Evolutionary conservation across 2,329 filamentous ascomycete species (phyloP).

Genomic region (Exophiala aquamarina): DNA sequence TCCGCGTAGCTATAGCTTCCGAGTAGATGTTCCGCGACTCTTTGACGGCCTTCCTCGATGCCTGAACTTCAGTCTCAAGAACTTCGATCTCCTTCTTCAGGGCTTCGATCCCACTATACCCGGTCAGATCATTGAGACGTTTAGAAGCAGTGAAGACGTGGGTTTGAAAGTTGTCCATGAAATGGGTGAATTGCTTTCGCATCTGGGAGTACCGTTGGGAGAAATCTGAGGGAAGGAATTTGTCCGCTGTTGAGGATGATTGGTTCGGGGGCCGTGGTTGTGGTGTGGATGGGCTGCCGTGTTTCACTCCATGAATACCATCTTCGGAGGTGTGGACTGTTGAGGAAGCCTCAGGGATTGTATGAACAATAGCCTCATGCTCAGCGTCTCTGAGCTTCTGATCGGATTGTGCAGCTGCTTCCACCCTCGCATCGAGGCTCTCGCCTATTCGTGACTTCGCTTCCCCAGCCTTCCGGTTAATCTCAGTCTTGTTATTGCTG

Average conservation of each 20-base stretch:
- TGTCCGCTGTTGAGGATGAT: constrained; percentile 18
- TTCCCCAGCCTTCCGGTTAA: constrained; percentile 23
- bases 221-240: constrained; percentile 53
- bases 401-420: constrained; percentile 12
- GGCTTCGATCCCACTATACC: constrained; percentile 86
- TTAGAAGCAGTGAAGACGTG: constrained; percentile 83
- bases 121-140: constrained; percentile 89
- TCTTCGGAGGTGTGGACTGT: constrained; percentile 20
- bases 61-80: constrained; percentile 57
- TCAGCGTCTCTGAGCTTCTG: constrained; percentile 18
- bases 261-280: constrained; percentile 29
- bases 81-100: constrained; percentile 75
- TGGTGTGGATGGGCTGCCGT: neutral
- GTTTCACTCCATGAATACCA: neutral
- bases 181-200: constrained; percentile 60
- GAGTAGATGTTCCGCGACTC: constrained; percentile 75
- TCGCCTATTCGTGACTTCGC: constrained; percentile 25
- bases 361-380: constrained; percentile 28
- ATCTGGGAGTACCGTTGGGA: constrained; percentile 56
- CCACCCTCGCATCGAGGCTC: constrained; percentile 24
- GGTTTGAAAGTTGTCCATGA: constrained; percentile 88
- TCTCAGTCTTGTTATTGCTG: constrained; percentile 24
- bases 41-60: constrained; percentile 65
- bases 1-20: constrained; percentile 76
- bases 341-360: constrained; percentile 25